These are phyloP conservation scores for Juglanconis juglandina DNA, from an alignment of 2,329 filamentous ascomycete species.

Conservation along the genomic window DNA sequence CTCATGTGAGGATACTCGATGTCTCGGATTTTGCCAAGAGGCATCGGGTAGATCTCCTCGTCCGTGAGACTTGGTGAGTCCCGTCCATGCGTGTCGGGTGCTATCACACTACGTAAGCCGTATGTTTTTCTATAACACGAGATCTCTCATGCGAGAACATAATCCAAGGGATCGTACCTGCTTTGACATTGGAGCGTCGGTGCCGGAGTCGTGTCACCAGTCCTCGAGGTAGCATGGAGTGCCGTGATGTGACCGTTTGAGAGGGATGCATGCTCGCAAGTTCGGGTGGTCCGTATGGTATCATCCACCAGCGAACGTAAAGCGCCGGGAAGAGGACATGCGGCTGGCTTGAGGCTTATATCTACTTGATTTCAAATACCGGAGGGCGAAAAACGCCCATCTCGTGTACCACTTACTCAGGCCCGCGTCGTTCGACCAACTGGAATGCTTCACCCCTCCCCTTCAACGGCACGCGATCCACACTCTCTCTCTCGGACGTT, in stretches of 20 bases:
- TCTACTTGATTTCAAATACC: neutral
- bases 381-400: too few relatives aligned
- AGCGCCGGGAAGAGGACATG: neutral
- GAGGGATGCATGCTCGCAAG: neutral
- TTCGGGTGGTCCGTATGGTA: neutral
- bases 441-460: neutral
- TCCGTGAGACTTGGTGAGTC: neutral
- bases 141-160: neutral
- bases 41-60: constrained; percentile 6
- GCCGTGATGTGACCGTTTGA: neutral
- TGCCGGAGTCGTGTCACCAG: constrained; percentile 6
- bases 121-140: neutral
- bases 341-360: neutral
- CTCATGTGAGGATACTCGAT: constrained; percentile 41
- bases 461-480: neutral
- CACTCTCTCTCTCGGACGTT: neutral
- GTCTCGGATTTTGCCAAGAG: constrained; percentile 33
- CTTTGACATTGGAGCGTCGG: constrained; percentile 6
- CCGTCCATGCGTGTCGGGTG: neutral
- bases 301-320: neutral
- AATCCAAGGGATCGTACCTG: constrained; percentile 6
- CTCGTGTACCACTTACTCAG: too few relatives aligned
- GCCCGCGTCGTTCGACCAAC: neutral
- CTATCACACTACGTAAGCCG: neutral
- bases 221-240: constrained; percentile 1